Conservation (phyloP, 495 filamentous ascomycete genomes). For the Hypoxylon fragiforme region DNA sequence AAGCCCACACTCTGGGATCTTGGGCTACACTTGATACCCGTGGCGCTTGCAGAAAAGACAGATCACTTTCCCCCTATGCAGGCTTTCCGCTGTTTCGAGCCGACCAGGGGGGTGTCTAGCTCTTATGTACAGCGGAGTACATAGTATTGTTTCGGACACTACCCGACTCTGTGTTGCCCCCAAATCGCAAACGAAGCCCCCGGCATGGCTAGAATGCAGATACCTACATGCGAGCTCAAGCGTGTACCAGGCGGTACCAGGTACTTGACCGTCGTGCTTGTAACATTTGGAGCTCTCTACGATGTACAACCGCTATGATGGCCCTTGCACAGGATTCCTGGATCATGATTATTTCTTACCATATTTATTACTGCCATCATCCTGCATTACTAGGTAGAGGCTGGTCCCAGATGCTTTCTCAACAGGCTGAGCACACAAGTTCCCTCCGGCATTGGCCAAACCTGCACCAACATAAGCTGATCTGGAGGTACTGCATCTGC, state of each 20-base stretch:
- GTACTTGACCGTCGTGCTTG: conserved; percentile 13
- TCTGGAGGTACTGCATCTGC: conserved; percentile 29
- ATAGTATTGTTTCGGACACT: conserved; percentile 16
- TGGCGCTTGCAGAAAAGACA: conserved; percentile 24
- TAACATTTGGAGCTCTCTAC: too few relatives aligned
- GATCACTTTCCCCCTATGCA: conserved; percentile 20
- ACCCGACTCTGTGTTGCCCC: conserved; percentile 21
- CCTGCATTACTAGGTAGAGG: conserved; percentile 16
- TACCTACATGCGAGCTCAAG: conserved; percentile 8
- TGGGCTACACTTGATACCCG: conserved; percentile 16
- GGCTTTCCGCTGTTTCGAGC: conserved; percentile 21
- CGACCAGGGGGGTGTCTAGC: conserved; percentile 7
- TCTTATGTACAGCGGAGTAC: conserved; percentile 17
- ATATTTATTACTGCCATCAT: conserved; percentile 14
- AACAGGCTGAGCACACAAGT: conserved; percentile 20
- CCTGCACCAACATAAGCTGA: conserved; percentile 24
- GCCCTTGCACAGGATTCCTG: background rate
- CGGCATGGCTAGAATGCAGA: conserved; percentile 9
- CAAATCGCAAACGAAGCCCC: conserved; percentile 18
- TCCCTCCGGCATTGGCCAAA: conserved; percentile 31
- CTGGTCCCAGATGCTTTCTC: conserved; percentile 18
- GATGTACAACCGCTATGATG: conserved; percentile 4
- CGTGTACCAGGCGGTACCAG: conserved; percentile 3
- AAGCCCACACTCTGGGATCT: conserved; percentile 10
- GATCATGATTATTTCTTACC: conserved; percentile 4